phyloP scores from a whole-genome alignment of 805 yeast genomes.

The Metschnikowia henanensis region DNA sequence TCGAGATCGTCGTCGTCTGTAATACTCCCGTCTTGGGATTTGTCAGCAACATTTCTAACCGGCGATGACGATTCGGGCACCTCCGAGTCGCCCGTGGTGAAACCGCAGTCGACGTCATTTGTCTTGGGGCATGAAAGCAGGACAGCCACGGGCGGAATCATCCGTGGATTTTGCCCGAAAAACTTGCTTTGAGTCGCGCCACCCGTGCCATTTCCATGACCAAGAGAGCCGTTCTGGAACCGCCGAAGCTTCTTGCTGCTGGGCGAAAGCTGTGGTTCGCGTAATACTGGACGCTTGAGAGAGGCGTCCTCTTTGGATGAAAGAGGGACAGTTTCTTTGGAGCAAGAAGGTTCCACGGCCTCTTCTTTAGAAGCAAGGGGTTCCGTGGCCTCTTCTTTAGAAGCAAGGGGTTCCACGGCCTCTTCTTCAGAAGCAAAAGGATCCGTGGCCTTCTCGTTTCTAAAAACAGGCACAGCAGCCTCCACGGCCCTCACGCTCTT shows the following conservation, averaged over 20 bases:
- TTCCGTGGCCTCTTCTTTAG: too few relatives aligned
- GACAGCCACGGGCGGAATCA: background rate
- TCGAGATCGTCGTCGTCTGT: slow-evolving; percentile 13
- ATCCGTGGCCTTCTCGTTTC: too few relatives aligned
- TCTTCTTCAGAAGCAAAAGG: too few relatives aligned
- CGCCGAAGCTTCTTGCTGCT: slow-evolving; percentile 19
- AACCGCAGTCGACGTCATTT: slow-evolving; percentile 15
- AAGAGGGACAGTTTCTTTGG: background rate
- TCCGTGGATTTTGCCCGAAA: slow-evolving; percentile 3
- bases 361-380: too few relatives aligned
- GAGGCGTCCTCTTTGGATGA: background rate
- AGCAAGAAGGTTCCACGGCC: too few relatives aligned
- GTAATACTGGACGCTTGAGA: slow-evolving; percentile 9
- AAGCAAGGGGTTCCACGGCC: too few relatives aligned
- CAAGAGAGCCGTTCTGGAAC: background rate
- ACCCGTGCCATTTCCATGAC: background rate
- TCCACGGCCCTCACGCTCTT: slow-evolving; percentile 2
- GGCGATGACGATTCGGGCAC: slow-evolving; percentile 34
- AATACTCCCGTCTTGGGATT: background rate
- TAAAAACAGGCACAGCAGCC: too few relatives aligned
- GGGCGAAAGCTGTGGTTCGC: slow-evolving; percentile 17
- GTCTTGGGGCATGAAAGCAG: slow-evolving; percentile 5
- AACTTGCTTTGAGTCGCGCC: slow-evolving; percentile 18
- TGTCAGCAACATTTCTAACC: slow-evolving; percentile 10
- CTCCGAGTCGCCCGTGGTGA: slow-evolving; percentile 31